These are phyloP conservation scores for Pichia sp. DNA, from an alignment of 1,139 yeast species.

Conservation along the genomic window DNA sequence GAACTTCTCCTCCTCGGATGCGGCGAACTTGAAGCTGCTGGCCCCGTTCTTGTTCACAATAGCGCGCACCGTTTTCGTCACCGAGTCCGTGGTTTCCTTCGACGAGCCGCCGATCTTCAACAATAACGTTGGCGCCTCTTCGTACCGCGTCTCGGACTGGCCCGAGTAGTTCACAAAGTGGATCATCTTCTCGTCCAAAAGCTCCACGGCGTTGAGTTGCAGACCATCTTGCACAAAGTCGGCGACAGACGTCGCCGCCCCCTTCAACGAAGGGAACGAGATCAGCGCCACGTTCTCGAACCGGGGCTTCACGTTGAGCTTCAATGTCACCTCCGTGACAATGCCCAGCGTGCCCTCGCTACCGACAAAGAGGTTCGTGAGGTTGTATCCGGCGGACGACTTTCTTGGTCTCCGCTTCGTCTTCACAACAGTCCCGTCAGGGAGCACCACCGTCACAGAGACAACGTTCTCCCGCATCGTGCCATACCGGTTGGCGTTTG, in stretches of 20 bases:
- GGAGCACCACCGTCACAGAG: conserved; percentile 68
- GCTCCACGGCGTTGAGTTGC: conserved; percentile 64
- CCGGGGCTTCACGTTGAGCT: conserved; percentile 60
- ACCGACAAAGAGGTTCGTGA: conserved; percentile 64
- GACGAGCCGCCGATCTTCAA: conserved; percentile 72
- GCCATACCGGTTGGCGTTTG: conserved; percentile 72
- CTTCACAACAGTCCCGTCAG: conserved; percentile 74
- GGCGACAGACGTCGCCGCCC: conserved; percentile 65
- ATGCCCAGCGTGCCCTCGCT: conserved; percentile 76
- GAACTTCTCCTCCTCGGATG: conserved; percentile 57
- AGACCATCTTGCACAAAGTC: conserved; percentile 56
- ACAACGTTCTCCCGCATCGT: conserved; percentile 73
- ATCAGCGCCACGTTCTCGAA: conserved; percentile 64
- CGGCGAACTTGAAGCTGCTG: conserved; percentile 55
- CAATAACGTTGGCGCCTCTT: conserved; percentile 71
- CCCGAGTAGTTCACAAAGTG: conserved; percentile 56
- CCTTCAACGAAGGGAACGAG: conserved; percentile 52
- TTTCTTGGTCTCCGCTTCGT: conserved; percentile 72
- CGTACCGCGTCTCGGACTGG: conserved; percentile 58
- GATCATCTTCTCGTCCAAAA: conserved; percentile 69
- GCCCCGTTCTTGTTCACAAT: conserved; percentile 46
- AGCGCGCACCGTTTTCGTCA: conserved; percentile 47
- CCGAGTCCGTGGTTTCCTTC: conserved; percentile 47
- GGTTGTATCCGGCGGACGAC: conserved; percentile 73
- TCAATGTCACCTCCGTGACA: conserved; percentile 69